Conservation (phyloP, 2,329 filamentous ascomycete genomes). For the Tolypocladium endophyticum region DNA sequence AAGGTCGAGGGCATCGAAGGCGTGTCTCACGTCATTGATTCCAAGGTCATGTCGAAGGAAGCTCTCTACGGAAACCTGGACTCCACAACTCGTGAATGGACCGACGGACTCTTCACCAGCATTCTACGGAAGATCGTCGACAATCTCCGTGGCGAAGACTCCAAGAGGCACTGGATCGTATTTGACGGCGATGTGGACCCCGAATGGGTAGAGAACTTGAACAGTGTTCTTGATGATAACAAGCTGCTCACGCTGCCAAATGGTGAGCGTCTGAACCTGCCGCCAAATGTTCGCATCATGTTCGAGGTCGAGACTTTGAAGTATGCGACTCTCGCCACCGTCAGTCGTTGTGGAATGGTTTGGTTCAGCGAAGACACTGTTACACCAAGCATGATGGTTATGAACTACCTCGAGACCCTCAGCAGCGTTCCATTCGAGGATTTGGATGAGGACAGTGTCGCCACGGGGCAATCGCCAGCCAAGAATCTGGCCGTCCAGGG, state of each 20-base stretch:
- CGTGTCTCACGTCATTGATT: conserved; percentile 94
- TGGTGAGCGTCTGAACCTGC: conserved; percentile 91
- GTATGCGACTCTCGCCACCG: conserved; percentile 95
- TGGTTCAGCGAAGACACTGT: conserved; percentile 99
- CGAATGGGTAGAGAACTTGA: conserved; percentile 99
- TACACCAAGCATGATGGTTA: conserved; percentile 82
- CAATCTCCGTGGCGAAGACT: conserved; percentile 92
- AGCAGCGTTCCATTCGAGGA: conserved; percentile 84
- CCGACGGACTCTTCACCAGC: conserved; percentile 94
- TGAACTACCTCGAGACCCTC: conserved; percentile 79
- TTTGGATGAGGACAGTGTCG: conserved; percentile 81
- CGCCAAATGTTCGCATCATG: conserved; percentile 95
- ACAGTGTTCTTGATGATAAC: conserved; percentile 98
- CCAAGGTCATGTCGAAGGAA: conserved; percentile 99
- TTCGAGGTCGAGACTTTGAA: conserved; percentile 98
- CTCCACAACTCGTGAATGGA: conserved; percentile 96
- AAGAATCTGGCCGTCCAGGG: conserved; percentile 71
- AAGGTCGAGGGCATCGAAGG: conserved; percentile 86
- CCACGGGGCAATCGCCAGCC: conserved; percentile 62
- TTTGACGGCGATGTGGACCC: conserved; percentile 99
- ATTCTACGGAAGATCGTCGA: conserved; percentile 98
- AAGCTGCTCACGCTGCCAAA: conserved; percentile 95
- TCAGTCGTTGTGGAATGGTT: conserved; percentile 99
- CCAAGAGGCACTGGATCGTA: conserved; percentile 97
- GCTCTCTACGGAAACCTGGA: conserved; percentile 92